These are phyloP conservation scores for Botryotinia calthae DNA, from an alignment of 2,329 filamentous ascomycete species.

Conservation along the genomic window DNA sequence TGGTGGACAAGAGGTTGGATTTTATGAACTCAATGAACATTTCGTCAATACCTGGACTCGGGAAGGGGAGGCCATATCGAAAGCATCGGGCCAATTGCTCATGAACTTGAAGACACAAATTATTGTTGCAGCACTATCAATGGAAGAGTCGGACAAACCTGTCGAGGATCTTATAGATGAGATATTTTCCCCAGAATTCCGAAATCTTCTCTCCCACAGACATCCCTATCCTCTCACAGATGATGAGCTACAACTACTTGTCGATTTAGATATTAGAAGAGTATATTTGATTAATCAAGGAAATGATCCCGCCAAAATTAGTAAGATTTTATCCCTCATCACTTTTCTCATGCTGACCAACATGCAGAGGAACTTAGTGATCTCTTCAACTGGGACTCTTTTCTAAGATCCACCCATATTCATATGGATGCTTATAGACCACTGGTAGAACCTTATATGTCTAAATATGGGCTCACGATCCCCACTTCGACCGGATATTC, in stretches of 20 bases:
- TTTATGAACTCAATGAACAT: conserved; percentile 60
- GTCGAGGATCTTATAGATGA: conserved; percentile 57
- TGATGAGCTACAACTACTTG: conserved; percentile 59
- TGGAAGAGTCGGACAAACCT: conserved; percentile 47
- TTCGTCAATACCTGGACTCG: conserved; percentile 64
- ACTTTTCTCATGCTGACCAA: not conserved
- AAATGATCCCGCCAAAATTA: conserved; percentile 44
- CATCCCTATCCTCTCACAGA: conserved; percentile 55
- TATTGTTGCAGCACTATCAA: conserved; percentile 60
- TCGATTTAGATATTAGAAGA: conserved; percentile 51
- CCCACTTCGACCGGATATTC: conserved; percentile 23
- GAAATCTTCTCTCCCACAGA: conserved; percentile 51
- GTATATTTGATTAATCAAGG: conserved; percentile 55
- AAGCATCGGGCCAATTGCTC: conserved; percentile 59
- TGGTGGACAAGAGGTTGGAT: conserved; percentile 61
- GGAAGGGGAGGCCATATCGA: conserved; percentile 54
- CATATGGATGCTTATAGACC: conserved; percentile 59
- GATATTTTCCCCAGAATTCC: conserved; percentile 57
- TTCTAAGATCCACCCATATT: conserved; percentile 55
- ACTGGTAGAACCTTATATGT: conserved; percentile 48
- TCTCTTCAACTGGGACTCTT: conserved; percentile 60
- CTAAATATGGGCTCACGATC: conserved; percentile 34
- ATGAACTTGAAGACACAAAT: conserved; percentile 66
- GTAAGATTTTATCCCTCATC: conserved; percentile 37
- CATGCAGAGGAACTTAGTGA: conserved; percentile 13